A percentile compares a stretch with the other conserved stretches of the same genome.
Evolutionary conservation across 2,329 filamentous ascomycete genomes (phyloP).

Genomic region (Alternaria sp.): DNA sequence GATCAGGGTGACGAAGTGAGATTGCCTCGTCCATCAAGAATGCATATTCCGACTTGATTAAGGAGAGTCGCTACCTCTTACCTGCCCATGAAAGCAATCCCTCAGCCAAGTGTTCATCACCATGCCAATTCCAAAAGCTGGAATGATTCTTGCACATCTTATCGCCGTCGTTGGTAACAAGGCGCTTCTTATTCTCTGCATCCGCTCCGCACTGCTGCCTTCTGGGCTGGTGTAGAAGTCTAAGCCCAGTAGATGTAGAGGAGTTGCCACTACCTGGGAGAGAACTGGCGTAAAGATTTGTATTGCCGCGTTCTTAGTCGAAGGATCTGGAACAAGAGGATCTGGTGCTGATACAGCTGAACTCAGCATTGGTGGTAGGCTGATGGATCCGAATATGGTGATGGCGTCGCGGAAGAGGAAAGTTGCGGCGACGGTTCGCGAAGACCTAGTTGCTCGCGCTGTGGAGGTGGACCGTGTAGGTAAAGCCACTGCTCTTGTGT

Average conservation of each 20-base stretch:
- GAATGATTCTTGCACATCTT: constrained; percentile 40
- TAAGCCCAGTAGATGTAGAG: constrained; percentile 37
- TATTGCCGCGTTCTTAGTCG: constrained; percentile 30
- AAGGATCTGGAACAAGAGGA: constrained; percentile 22
- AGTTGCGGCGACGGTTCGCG: constrained; percentile 27
- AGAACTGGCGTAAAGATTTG: constrained; percentile 41
- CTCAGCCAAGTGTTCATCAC: constrained; percentile 36
- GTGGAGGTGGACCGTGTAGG: neutral
- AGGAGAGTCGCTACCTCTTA: neutral
- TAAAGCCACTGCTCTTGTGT: neutral
- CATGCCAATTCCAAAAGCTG: constrained; percentile 40
- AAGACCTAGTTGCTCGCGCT: constrained; percentile 18
- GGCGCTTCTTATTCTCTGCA: constrained; percentile 23
- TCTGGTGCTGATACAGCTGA: constrained; percentile 21
- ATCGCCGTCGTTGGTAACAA: constrained; percentile 33
- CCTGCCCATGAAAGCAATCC: constrained; percentile 25
- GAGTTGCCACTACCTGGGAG: constrained; percentile 39
- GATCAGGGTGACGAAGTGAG: neutral
- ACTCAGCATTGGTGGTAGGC: constrained; percentile 35
- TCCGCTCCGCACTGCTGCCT: constrained; percentile 8
- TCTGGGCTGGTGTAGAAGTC: constrained; percentile 32
- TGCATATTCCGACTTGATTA: neutral
- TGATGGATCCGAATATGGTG: constrained; percentile 44
- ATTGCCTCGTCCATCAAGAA: neutral
- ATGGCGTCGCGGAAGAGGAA: constrained; percentile 42